Evolutionary conservation across 345 rosid genomes (phyloP).

Genomic region (Citrus glauca): DNA sequence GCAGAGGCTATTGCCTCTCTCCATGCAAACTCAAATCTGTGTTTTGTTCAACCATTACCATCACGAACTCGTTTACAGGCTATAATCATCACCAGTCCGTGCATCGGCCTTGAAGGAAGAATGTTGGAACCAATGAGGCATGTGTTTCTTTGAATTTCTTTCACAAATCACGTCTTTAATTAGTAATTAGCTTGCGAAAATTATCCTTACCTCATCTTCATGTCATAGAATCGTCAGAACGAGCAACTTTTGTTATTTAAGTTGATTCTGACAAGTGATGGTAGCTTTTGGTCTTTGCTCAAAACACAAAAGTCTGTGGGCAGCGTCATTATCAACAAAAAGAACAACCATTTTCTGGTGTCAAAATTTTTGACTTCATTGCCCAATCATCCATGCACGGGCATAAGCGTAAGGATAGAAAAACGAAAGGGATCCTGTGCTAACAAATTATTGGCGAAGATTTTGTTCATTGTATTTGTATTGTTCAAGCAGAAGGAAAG

Average conservation of each 20-base stretch:
- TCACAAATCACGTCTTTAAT: not conserved
- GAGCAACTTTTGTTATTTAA: not conserved
- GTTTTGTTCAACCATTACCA: not conserved
- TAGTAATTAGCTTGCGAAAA: not conserved
- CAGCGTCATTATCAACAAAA: not conserved
- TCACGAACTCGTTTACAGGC: not conserved
- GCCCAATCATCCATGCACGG: too few species aligned
- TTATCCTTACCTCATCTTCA: not conserved
- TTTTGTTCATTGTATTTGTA: not conserved
- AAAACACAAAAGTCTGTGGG: not conserved
- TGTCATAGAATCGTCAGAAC: not conserved
- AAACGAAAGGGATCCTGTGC: too few species aligned
- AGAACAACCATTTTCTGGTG: not conserved
- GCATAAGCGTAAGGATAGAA: too few species aligned
- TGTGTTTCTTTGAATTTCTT: not conserved
- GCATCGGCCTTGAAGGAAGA: not conserved
- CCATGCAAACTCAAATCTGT: not conserved
- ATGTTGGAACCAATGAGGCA: not conserved
- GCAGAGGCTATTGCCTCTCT: too few species aligned
- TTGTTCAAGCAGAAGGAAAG: not conserved
- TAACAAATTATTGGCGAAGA: not conserved
- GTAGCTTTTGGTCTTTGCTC: not conserved
- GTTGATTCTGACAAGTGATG: not conserved
- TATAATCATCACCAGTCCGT: not conserved
- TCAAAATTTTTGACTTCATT: not conserved